Conservation (phyloP, 192 early-diverging fungal species). For the Mortierella hygrophila region DNA sequence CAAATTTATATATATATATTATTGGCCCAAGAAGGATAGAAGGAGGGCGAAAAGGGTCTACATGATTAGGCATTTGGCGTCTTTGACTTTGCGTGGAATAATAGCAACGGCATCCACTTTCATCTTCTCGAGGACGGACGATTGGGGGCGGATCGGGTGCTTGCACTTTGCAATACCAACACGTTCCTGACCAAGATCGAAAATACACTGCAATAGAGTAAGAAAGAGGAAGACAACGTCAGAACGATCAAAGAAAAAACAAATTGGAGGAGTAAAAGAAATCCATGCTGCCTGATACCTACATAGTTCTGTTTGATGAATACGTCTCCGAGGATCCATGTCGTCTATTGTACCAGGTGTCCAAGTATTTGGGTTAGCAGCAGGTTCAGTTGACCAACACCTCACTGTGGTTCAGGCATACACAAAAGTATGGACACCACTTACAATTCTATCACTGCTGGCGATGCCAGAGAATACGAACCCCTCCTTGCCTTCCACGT, state of each 20-base stretch:
- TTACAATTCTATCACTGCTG: conserved; percentile 35
- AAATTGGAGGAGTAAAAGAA: background rate
- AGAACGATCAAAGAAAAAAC: background rate
- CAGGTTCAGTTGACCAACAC: too few relatives aligned
- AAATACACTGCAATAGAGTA: conserved; percentile 20
- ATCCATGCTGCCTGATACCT: background rate
- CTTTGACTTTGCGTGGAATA: background rate
- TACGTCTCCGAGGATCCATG: conserved; percentile 61
- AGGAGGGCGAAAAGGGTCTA: background rate
- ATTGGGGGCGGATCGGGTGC: conserved; percentile 18
- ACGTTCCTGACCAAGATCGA: conserved; percentile 40
- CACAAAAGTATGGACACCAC: background rate
- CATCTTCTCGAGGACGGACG: conserved; percentile 24
- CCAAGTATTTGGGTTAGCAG: background rate
- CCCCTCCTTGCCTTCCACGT: conserved; percentile 27
- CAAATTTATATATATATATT: background rate
- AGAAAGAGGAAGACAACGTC: background rate
- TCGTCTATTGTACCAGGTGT: conserved; percentile 1
- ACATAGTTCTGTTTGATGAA: conserved; percentile 66
- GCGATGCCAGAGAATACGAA: conserved; percentile 50
- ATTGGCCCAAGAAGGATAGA: too few relatives aligned
- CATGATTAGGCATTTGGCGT: background rate
- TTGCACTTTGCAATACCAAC: conserved; percentile 49
- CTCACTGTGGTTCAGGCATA: too few relatives aligned
- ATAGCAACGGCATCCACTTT: conserved; percentile 22